phyloP scores from a whole-genome alignment of 306 rosid species.

The Alnus rubra region DNA sequence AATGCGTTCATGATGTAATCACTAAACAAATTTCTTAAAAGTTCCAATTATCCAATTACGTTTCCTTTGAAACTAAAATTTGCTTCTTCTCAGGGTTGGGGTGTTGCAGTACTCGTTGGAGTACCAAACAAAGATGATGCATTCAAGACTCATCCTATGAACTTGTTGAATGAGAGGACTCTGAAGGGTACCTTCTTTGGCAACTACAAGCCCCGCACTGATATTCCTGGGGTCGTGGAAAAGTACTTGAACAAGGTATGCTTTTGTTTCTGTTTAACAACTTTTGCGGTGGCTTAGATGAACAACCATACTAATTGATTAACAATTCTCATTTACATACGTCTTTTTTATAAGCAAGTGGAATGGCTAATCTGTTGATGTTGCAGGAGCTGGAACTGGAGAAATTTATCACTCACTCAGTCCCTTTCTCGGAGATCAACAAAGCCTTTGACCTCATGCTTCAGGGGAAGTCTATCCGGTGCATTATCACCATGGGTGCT shows the following conservation, averaged over 20 bases:
- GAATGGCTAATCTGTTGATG: background rate
- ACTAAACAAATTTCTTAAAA: conserved; percentile 6
- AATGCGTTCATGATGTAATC: conserved; percentile 84
- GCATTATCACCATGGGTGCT: conserved; percentile 29
- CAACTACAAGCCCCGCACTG: conserved; percentile 82
- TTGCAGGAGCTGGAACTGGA: conserved; percentile 73
- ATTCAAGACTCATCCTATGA: conserved; percentile 76
- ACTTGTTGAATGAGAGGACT: conserved; percentile 77
- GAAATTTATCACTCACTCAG: conserved; percentile 71
- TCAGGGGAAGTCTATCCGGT: conserved; percentile 66
- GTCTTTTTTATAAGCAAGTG: too few relatives aligned
- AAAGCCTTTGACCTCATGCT: conserved; percentile 74
- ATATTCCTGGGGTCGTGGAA: conserved; percentile 81
- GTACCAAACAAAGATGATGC: conserved; percentile 84
- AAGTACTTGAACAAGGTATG: conserved; percentile 51
- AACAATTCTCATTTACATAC: background rate
- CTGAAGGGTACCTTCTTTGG: conserved; percentile 93
- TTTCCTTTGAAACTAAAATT: background rate
- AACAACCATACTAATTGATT: background rate
- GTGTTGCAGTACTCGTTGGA: conserved; percentile 90
- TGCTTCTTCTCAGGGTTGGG: conserved; percentile 71
- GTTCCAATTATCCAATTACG: background rate
- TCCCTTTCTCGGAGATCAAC: conserved; percentile 72
- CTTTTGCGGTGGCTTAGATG: too few relatives aligned
- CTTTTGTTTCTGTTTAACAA: background rate